phyloP scores from a whole-genome alignment of 176 grass and related monocot genomes.

The Coix lacrymajobi region DNA sequence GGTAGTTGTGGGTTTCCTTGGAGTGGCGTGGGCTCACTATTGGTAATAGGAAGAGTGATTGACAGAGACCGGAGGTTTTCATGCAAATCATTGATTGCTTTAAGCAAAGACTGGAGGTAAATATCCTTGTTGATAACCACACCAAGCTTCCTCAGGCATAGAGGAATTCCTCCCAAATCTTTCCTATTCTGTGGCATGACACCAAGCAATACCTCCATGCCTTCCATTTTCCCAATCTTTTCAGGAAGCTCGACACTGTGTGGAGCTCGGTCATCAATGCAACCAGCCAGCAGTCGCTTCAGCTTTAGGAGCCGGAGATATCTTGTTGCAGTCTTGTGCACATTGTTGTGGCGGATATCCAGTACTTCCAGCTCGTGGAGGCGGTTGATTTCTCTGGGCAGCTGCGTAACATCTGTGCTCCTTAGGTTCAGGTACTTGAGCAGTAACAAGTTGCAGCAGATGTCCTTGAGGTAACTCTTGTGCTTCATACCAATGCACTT shows the following conservation, averaged over 20 bases:
- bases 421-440: conserved; percentile 29
- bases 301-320: background rate
- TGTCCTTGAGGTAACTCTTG: background rate
- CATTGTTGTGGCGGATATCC: conserved; percentile 9
- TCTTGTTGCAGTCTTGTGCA: background rate
- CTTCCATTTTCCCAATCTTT: background rate
- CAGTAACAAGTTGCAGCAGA: background rate
- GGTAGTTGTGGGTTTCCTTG: background rate
- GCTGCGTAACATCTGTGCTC: background rate
- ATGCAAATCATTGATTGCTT: background rate
- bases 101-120: background rate
- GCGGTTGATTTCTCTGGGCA: conserved; percentile 25
- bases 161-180: background rate
- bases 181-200: background rate
- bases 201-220: background rate
- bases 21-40: background rate
- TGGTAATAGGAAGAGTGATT: background rate
- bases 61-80: background rate
- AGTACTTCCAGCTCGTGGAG: conserved; percentile 26
- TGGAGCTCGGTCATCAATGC: background rate
- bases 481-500: background rate
- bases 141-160: conserved; percentile 20
- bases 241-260: background rate
- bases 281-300: conserved; percentile 21
- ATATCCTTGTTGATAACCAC: background rate